phyloP scores from a whole-genome alignment of 257 asterid species.

The Sherardia arvensis region DNA sequence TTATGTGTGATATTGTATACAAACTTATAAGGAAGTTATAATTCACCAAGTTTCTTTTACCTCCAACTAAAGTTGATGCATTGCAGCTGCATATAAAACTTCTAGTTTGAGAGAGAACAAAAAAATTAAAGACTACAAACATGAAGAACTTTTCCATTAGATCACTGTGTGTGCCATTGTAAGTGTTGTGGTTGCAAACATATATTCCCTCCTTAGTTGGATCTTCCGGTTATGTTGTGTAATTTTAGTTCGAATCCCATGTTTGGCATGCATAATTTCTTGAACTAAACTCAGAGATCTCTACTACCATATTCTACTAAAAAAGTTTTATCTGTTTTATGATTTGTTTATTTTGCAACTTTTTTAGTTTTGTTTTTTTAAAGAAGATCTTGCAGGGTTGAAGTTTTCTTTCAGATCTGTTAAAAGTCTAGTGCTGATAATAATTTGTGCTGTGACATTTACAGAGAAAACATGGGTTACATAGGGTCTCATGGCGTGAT shows the following conservation, averaged over 20 bases:
- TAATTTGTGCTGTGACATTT: neutral
- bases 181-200: neutral
- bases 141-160: neutral
- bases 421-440: neutral
- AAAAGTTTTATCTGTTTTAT: neutral
- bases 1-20: neutral
- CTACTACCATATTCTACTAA: neutral
- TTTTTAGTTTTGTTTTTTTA: neutral
- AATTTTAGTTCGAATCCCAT: neutral
- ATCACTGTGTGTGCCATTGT: neutral
- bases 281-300: neutral
- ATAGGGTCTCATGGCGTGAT: conserved; percentile 85
- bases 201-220: neutral
- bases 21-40: neutral
- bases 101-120: neutral
- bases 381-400: neutral
- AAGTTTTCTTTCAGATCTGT: neutral
- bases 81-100: neutral
- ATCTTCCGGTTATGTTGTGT: neutral
- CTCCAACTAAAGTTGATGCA: neutral
- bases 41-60: neutral
- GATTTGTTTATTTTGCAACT: neutral
- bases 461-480: conserved; percentile 51
- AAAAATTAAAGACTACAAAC: neutral
- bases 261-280: too few species aligned